These are phyloP conservation scores for Chaetomium sp. DNA, from an alignment of 2,329 filamentous ascomycete genomes.

Conservation along the genomic window DNA sequence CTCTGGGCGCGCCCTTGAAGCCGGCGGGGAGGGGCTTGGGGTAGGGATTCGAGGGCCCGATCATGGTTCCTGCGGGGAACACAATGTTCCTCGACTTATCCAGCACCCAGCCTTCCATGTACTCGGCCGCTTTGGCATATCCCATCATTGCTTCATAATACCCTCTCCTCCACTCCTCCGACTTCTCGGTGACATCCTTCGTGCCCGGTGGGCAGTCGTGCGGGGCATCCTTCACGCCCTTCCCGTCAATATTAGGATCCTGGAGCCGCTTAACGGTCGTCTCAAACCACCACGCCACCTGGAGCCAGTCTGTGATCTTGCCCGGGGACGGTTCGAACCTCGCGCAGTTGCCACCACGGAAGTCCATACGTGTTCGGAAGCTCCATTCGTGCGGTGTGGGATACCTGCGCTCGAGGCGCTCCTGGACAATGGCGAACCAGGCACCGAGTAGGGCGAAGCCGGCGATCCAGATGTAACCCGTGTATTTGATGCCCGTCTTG, in stretches of 20 bases:
- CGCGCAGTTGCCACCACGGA: slow-evolving; percentile 65
- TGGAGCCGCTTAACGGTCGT: slow-evolving; percentile 69
- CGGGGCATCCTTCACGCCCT: slow-evolving; percentile 60
- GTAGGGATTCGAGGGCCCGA: slow-evolving; percentile 80
- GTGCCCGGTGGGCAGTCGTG: slow-evolving; percentile 51
- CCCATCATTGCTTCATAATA: slow-evolving; percentile 84
- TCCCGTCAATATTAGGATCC: slow-evolving; percentile 67
- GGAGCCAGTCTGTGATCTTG: slow-evolving; percentile 67
- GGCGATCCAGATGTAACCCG: slow-evolving; percentile 65
- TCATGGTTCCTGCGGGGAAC: slow-evolving; percentile 72
- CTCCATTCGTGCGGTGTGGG: slow-evolving; percentile 85
- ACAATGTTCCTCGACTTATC: slow-evolving; percentile 68
- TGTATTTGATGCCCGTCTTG: slow-evolving; percentile 69
- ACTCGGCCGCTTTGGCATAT: slow-evolving; percentile 73
- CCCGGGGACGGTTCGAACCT: slow-evolving; percentile 57
- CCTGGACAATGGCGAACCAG: slow-evolving; percentile 69
- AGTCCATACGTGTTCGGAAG: slow-evolving; percentile 67
- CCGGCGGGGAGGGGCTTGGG: slow-evolving; percentile 72
- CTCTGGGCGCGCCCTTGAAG: slow-evolving; percentile 63
- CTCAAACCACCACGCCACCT: slow-evolving; percentile 62
- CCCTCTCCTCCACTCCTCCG: slow-evolving; percentile 80
- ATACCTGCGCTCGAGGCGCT: slow-evolving; percentile 72
- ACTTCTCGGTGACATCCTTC: slow-evolving; percentile 72
- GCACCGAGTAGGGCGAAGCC: slow-evolving; percentile 62
- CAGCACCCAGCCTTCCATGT: slow-evolving; percentile 75